phyloP scores from a whole-genome alignment of 352 stramenopile genomes.

The Globisporangium camurandrum region DNA sequence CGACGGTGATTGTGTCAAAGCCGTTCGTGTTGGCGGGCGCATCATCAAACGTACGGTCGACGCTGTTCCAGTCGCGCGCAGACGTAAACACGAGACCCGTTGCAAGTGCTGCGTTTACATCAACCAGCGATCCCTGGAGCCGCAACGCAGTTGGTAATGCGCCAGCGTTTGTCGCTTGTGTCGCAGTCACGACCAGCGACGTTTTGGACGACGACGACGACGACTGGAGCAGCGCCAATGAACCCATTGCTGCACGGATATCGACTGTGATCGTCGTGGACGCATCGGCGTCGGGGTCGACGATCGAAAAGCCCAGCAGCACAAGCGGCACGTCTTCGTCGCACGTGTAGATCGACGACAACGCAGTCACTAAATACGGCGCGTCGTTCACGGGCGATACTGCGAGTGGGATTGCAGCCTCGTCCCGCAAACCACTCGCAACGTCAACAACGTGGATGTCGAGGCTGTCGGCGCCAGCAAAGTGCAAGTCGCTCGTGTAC shows the following conservation, averaged over 20 bases:
- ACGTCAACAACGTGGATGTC: slow-evolving; percentile 20
- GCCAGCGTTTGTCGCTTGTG: neutral
- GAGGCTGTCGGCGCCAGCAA: slow-evolving; percentile 37
- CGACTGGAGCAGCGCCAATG: slow-evolving; percentile 23
- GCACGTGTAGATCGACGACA: slow-evolving; percentile 30
- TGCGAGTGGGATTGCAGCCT: slow-evolving; percentile 32
- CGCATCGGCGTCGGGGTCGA: slow-evolving; percentile 32
- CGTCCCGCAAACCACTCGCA: slow-evolving; percentile 14
- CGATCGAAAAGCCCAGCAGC: slow-evolving; percentile 30
- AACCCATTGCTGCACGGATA: slow-evolving; percentile 23
- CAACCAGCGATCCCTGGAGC: slow-evolving; percentile 24
- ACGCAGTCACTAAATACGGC: slow-evolving; percentile 28
- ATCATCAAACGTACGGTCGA: slow-evolving; percentile 17
- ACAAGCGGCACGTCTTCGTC: slow-evolving; percentile 48
- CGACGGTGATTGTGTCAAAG: slow-evolving; percentile 41
- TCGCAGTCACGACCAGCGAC: slow-evolving; percentile 1
- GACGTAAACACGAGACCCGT: slow-evolving; percentile 50
- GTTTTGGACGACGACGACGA: neutral
- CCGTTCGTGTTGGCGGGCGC: slow-evolving; percentile 5
- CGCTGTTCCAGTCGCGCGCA: slow-evolving; percentile 59
- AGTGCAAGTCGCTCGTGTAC: slow-evolving; percentile 37
- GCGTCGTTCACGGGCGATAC: slow-evolving; percentile 59
- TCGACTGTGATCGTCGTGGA: slow-evolving; percentile 11
- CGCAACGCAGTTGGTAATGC: slow-evolving; percentile 11
- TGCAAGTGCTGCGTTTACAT: slow-evolving; percentile 38